phyloP scores from a whole-genome alignment of 169 alveolate species.

The Babesia bovis region DNA sequence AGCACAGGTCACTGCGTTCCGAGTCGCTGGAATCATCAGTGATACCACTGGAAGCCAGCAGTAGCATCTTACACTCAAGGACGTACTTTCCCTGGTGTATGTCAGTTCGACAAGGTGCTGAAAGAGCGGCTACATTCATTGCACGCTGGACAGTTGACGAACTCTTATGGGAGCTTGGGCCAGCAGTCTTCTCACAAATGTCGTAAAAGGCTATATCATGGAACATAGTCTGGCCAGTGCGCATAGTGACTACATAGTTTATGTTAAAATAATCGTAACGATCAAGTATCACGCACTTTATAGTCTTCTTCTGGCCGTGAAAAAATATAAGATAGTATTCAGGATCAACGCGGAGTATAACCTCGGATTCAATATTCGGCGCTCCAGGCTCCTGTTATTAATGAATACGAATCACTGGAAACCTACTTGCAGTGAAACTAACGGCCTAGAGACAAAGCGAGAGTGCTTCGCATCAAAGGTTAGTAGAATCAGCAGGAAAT shows the following conservation, averaged over 20 bases:
- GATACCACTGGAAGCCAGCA: slow-evolving; percentile 3
- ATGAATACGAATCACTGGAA: neutral
- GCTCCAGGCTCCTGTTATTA: slow-evolving; percentile 34
- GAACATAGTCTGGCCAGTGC: slow-evolving; percentile 43
- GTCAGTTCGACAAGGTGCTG: neutral
- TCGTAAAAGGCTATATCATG: slow-evolving; percentile 53
- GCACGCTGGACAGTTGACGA: slow-evolving; percentile 4
- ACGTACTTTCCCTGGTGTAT: neutral
- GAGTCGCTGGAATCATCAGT: slow-evolving; percentile 4
- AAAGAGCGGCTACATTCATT: neutral
- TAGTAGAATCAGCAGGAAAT: slow-evolving; percentile 29
- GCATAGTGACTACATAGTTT: slow-evolving; percentile 45
- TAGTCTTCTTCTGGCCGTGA: slow-evolving; percentile 42
- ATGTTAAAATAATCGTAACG: slow-evolving; percentile 45
- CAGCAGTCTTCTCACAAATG: slow-evolving; percentile 2
- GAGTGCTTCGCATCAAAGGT: slow-evolving; percentile 37
- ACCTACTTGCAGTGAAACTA: slow-evolving; percentile 54
- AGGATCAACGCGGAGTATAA: slow-evolving; percentile 40
- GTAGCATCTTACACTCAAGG: slow-evolving; percentile 50
- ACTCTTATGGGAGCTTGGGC: neutral
- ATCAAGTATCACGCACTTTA: slow-evolving; percentile 57
- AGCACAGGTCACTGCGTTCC: slow-evolving; percentile 26
- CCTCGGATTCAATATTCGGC: slow-evolving; percentile 24
- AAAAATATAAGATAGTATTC: slow-evolving; percentile 48
- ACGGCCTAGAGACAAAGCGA: slow-evolving; percentile 24